Base-by-base conservation (phyloP, 2,329 filamentous ascomycete genomes). In the Penicillium hesseltinei region DNA sequence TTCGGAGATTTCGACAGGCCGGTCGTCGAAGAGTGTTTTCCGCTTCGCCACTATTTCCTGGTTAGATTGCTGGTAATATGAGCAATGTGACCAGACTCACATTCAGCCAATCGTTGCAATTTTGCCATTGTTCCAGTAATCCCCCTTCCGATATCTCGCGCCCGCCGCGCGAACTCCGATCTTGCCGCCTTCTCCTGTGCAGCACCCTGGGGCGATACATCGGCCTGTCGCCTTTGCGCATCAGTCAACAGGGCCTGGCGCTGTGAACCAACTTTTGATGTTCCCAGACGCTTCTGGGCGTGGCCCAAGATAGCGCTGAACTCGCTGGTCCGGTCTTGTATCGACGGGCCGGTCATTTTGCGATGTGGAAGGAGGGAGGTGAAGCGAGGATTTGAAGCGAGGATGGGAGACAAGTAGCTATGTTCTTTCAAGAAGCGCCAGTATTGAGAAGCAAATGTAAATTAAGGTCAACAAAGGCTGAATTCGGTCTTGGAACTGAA, bases 21-120 rank as follows among this genome's bases (percentile, higher is more conserved):
- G 86, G 78, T 99, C 94, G 75, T 99, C 94, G 73, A 99, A 99
- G 43, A 99, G 86, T 10, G 94, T 96, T 77, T 96, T 95, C 70
- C 93, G 87, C 75, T 92, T 93, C n/a, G 94, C 94, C 72, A 99
- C 87, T 90, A 51, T 23, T 51, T 50, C 25, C 13, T 44, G 21
- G 33, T 58, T 53, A 64, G 57, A 51, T 9, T 31, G n/a, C 21
- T 36, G 7, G 13, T 3, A 49, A 48, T 25, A 27, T 44, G 4
- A 36, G 39, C 10, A 29, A 17, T 40, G 27, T 40, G 31, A 58
- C 40, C 8, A 39, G 29, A 79, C 84, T 70, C 76, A 89, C 87
- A 80, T 75, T 96, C 90, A 59, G 92, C 93, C 63, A 99, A 80
- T 75, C 95, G 91, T 78, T 97, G 91, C 69, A 99, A 79, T 77